Base-by-base conservation (phyloP, 108 stramenopile species). In the Cylindrotheca fusiformis region DNA sequence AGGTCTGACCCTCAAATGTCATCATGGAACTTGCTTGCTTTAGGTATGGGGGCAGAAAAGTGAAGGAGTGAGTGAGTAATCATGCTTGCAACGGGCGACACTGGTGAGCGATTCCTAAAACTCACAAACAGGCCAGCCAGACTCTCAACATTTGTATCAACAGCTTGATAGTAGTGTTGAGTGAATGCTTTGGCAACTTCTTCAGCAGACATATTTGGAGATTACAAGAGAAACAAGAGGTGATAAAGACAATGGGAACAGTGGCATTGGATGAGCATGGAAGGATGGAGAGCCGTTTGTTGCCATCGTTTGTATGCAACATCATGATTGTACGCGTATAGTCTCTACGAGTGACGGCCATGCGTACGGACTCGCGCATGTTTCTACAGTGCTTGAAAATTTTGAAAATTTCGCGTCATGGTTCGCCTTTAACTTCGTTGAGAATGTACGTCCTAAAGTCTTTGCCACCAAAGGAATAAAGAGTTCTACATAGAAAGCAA, bases 131-230 rank as follows among this genome's bases (percentile, higher is more conserved):
- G 81, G 45, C 81, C 77, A 10, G 74, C 88, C 52, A 95, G 75
- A 27, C 44, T 56, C 5, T 81, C 85, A 20, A 59, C 73, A 74
- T 80, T 80, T 36, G 62, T 33, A 55, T 89, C 91, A 58, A 85
- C 81, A 1, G 75, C 58, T 48, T 77, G 68, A 66, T 88, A 95
- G 67, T 77, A 95, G 56, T 95, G 95, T 36, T 73, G 60, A 29
- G 79, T 72, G 63, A 95, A 95, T 21, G 91, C 88, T 28, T 90
- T 80, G 36, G 95, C 91, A 48, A 95, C 81, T 64, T 95, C 91
- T 62, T 95, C 86, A 45, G 91, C 91, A 63, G 79, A 79, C 91
- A 93, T 95, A 50, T 60, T 89, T 23, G 5, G 5, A 58, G 55
- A 41, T 6, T 41, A 10, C 14, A 14, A 41, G 36, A 41, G 36